A percentile compares a stretch with the other conserved stretches of the same genome.
Conservation (phyloP, 2,329 filamentous ascomycete genomes). For the Fusarium sterilihyphosum region DNA sequence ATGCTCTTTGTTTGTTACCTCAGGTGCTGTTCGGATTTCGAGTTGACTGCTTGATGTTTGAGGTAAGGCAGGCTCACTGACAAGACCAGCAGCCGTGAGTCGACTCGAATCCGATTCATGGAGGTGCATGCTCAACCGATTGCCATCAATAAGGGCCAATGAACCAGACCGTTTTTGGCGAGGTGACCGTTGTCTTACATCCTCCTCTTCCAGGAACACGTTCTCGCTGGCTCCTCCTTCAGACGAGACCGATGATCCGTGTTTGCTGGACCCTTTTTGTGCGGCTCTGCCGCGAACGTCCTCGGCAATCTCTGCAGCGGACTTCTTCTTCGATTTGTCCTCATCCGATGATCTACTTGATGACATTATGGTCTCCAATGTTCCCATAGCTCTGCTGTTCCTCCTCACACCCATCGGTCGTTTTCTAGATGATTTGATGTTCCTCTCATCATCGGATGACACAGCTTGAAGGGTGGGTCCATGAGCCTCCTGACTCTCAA, state of each 20-base stretch:
- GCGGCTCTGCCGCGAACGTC: slow-evolving; percentile 62
- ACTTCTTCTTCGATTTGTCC: slow-evolving; percentile 68
- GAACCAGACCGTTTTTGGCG: slow-evolving; percentile 46
- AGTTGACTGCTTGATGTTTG: slow-evolving; percentile 65
- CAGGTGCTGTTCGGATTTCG: slow-evolving; percentile 54
- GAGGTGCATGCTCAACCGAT: slow-evolving; percentile 46
- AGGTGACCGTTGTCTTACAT: slow-evolving; percentile 29
- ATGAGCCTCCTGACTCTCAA: slow-evolving; percentile 46
- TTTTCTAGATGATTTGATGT: slow-evolving; percentile 50
- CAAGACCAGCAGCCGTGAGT: slow-evolving; percentile 54
- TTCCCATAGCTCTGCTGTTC: slow-evolving; percentile 67
- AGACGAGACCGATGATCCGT: slow-evolving; percentile 47
- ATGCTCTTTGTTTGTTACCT: slow-evolving; percentile 40
- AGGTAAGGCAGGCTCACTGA: slow-evolving; percentile 66
- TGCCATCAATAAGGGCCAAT: slow-evolving; percentile 52
- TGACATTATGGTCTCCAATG: slow-evolving; percentile 73
- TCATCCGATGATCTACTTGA: slow-evolving; percentile 72
- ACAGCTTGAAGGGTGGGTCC: slow-evolving; percentile 68
- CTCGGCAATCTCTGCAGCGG: slow-evolving; percentile 65
- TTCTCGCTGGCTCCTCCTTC: slow-evolving; percentile 44
- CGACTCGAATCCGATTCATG: slow-evolving; percentile 46
- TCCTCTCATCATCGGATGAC: slow-evolving; percentile 65
- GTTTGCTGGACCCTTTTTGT: slow-evolving; percentile 48
- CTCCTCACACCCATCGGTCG: slow-evolving; percentile 55
- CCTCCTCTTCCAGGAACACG: slow-evolving; percentile 29